Evolutionary conservation across 2,329 filamentous ascomycete species (phyloP).

Genomic region (Shiraia sp.): DNA sequence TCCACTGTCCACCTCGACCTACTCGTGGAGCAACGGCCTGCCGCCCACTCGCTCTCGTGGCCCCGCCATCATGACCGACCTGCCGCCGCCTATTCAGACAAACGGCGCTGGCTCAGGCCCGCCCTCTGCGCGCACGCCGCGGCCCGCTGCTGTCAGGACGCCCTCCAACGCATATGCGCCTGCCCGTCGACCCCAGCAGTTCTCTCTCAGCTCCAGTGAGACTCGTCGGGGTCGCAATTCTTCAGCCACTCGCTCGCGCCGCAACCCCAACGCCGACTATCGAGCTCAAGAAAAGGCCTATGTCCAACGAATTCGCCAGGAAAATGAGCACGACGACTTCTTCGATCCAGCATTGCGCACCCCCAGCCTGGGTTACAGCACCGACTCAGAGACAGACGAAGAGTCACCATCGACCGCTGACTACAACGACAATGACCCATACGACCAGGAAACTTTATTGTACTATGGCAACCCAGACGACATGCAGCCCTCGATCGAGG

Average conservation of each 20-base stretch:
- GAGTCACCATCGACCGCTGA: slow-evolving; percentile 86
- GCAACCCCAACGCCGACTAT: slow-evolving; percentile 73
- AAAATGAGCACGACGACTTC: slow-evolving; percentile 70
- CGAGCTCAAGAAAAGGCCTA: slow-evolving; percentile 92
- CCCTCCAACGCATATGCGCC: slow-evolving; percentile 57
- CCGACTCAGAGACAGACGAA: slow-evolving; percentile 84
- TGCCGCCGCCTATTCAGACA: slow-evolving; percentile 32
- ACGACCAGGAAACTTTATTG: slow-evolving; percentile 89
- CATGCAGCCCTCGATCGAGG: slow-evolving; percentile 84
- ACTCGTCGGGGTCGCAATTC: slow-evolving; percentile 59
- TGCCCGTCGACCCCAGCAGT: slow-evolving; percentile 53
- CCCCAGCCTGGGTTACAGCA: slow-evolving; percentile 67
- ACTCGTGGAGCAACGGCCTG: no score
- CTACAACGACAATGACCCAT: slow-evolving; percentile 78
- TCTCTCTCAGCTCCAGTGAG: slow-evolving; percentile 45
- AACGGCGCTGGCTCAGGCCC: slow-evolving; percentile 28
- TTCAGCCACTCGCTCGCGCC: slow-evolving; percentile 57
- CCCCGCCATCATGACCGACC: slow-evolving; percentile 30
- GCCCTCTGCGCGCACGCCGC: slow-evolving; percentile 25
- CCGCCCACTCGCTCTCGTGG: slow-evolving; percentile 26
- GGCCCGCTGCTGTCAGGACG: slow-evolving; percentile 51
- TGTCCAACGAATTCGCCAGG: slow-evolving; percentile 85
- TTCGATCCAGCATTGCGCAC: slow-evolving; percentile 70
- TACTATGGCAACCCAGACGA: slow-evolving; percentile 85
- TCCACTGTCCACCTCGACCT: slow-evolving; percentile 28